Percentiles rank a stretch among this genome's conserved stretches.
Evolutionary conservation across 2,329 filamentous ascomycete species (phyloP).

Genomic region (Fusarium nodosum): DNA sequence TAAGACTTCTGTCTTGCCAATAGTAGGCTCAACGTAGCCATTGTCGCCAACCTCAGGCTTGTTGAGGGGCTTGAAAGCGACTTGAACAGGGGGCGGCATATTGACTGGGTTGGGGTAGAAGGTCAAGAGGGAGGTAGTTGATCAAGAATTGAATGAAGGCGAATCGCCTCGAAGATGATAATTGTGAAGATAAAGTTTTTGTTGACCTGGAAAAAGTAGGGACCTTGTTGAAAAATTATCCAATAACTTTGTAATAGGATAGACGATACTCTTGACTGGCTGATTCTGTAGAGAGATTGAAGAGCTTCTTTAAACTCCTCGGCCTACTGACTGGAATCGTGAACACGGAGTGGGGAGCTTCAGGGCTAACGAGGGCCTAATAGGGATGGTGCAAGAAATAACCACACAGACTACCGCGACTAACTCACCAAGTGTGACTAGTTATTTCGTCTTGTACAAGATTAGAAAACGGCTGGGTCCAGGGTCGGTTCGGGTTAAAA

Average conservation of each 20-base stretch:
- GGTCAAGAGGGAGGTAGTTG: background rate
- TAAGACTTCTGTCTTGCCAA: conserved; percentile 41
- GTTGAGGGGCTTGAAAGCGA: conserved; percentile 44
- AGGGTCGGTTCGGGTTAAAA: conserved; percentile 19
- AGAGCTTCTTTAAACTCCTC: conserved; percentile 20
- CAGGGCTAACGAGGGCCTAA: background rate
- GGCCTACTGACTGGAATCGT: background rate
- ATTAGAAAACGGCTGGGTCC: background rate
- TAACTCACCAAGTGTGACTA: background rate
- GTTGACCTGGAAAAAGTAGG: rapidly evolving
- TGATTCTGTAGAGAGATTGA: background rate
- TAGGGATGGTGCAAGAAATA: background rate
- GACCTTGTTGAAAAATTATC: rapidly evolving
- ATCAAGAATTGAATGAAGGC: too few species aligned
- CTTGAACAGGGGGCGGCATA: conserved; percentile 44
- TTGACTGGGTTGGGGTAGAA: background rate
- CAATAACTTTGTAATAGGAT: background rate
- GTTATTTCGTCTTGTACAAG: background rate
- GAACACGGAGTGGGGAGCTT: background rate
- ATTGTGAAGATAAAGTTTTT: too few species aligned
- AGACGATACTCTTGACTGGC: background rate
- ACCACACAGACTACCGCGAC: rapidly evolving
- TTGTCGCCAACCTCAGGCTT: conserved; percentile 41
- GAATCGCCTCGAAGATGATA: background rate
- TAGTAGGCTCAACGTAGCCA: conserved; percentile 36